phyloP scores from a whole-genome alignment of 345 rosid species.

The Populus pruinosa region DNA sequence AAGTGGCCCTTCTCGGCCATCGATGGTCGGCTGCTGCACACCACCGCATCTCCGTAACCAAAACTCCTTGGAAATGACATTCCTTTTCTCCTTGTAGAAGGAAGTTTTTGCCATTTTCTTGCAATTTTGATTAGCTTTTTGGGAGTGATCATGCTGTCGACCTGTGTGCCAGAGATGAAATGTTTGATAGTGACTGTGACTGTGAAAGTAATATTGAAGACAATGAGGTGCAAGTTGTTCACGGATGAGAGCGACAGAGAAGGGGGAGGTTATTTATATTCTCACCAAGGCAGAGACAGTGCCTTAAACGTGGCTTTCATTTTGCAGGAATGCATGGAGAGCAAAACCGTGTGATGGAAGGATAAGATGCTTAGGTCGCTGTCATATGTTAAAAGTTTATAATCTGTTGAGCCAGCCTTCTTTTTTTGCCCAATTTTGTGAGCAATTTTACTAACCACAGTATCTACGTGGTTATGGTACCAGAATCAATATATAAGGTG shows the following conservation, averaged over 20 bases:
- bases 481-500: too few species aligned
- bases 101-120: constrained; percentile 3
- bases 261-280: neutral
- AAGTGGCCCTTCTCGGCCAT: constrained; percentile 9
- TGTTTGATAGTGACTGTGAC: neutral
- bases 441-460: too few species aligned
- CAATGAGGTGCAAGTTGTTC: neutral
- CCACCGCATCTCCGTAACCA: neutral
- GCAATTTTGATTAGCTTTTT: neutral
- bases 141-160: neutral
- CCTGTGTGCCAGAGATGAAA: neutral
- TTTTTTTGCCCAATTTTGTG: too few species aligned
- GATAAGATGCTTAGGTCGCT: too few species aligned
- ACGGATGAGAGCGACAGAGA: neutral
- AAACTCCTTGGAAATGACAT: neutral
- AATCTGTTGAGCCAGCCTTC: too few species aligned
- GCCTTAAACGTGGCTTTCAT: neutral
- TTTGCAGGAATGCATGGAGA: neutral
- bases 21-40: neutral
- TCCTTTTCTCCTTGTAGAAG: neutral
- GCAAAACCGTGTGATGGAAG: neutral
- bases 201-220: too few species aligned
- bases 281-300: neutral
- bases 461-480: too few species aligned
- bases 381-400: too few species aligned